Percentiles rank a stretch among this genome's conserved stretches.
These are phyloP conservation scores for Penicillium silybi DNA, from an alignment of 495 filamentous ascomycete species.

Conservation along the genomic window DNA sequence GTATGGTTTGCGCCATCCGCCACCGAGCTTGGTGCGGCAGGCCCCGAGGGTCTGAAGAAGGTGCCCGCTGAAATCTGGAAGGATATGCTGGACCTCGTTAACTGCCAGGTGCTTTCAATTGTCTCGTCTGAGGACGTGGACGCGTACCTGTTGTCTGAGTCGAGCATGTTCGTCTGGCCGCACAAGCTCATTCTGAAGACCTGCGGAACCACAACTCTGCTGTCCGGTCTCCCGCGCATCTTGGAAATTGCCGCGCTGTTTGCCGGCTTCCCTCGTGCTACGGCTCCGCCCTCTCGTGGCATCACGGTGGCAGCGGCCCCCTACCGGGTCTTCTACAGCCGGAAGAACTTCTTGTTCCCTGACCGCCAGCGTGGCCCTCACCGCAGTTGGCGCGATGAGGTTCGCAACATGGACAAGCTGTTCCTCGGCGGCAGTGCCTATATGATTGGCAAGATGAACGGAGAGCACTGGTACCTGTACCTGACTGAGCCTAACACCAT, in stretches of 20 bases:
- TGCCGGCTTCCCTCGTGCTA: conserved; percentile 76
- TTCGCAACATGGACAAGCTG: conserved; percentile 81
- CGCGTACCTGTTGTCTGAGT: conserved; percentile 96
- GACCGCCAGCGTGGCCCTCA: conserved; percentile 93
- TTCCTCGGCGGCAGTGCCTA: conserved; percentile 95
- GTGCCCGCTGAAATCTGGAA: conserved; percentile 86
- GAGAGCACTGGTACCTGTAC: conserved; percentile 99
- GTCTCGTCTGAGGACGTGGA: conserved; percentile 94
- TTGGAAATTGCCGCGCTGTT: conserved; percentile 84
- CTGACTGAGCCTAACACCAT: conserved; percentile 79
- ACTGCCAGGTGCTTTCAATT: conserved; percentile 96
- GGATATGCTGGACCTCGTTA: conserved; percentile 94
- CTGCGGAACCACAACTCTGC: conserved; percentile 93
- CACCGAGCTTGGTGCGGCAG: conserved; percentile 64
- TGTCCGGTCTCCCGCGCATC: conserved; percentile 82
- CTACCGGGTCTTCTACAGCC: conserved; percentile 96
- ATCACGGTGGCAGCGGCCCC: conserved; percentile 73
- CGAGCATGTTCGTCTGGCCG: conserved; percentile 98
- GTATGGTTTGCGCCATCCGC: conserved; percentile 94
- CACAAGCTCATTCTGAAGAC: conserved; percentile 99
- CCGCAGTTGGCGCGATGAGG: conserved; percentile 95
- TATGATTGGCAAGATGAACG: conserved; percentile 99
- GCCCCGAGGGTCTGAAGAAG: conserved; percentile 77
- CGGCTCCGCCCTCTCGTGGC: conserved; percentile 48
- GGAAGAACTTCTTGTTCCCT: conserved; percentile 97